phyloP scores from a whole-genome alignment of 805 yeast species.

The Nematodospora valgi region DNA sequence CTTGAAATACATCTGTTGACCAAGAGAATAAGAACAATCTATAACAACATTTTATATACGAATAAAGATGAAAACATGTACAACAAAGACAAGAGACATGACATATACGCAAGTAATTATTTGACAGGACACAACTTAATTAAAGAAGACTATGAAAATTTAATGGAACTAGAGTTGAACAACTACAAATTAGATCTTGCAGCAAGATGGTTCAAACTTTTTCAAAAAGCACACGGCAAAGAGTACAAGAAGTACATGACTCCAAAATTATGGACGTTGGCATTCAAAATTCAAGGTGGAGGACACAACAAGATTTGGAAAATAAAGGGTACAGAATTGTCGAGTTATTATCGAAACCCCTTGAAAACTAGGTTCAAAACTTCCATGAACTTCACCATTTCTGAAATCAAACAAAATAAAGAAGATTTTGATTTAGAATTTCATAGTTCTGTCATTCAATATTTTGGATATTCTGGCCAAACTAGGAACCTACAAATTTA shows the following conservation, averaged over 20 bases:
- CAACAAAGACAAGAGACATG: conserved; percentile 12
- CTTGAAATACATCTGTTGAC: background rate
- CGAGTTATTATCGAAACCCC: conserved; percentile 1
- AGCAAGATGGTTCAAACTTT: conserved; percentile 34
- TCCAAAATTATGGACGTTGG: conserved; percentile 31
- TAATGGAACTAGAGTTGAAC: conserved; percentile 30
- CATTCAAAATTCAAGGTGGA: conserved; percentile 28
- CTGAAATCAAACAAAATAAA: background rate
- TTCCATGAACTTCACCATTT: background rate
- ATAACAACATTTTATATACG: conserved; percentile 20
- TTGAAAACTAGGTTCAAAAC: background rate
- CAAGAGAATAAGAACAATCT: conserved; percentile 19
- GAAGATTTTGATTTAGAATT: conserved; percentile 5
- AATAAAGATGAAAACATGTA: conserved; percentile 18
- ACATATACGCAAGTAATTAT: conserved; percentile 14
- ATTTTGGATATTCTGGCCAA: conserved; percentile 27
- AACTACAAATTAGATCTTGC: conserved; percentile 40
- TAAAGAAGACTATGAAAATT: conserved; percentile 34
- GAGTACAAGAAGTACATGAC: conserved; percentile 21
- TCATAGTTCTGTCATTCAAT: conserved; percentile 25
- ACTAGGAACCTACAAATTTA: conserved; percentile 19
- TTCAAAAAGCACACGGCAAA: conserved; percentile 21
- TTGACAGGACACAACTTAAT: conserved; percentile 6
- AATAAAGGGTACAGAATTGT: conserved; percentile 17
- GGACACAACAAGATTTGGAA: conserved; percentile 34